Conservation (phyloP, 2,329 filamentous ascomycete genomes). For the Clonostachys rosea region DNA sequence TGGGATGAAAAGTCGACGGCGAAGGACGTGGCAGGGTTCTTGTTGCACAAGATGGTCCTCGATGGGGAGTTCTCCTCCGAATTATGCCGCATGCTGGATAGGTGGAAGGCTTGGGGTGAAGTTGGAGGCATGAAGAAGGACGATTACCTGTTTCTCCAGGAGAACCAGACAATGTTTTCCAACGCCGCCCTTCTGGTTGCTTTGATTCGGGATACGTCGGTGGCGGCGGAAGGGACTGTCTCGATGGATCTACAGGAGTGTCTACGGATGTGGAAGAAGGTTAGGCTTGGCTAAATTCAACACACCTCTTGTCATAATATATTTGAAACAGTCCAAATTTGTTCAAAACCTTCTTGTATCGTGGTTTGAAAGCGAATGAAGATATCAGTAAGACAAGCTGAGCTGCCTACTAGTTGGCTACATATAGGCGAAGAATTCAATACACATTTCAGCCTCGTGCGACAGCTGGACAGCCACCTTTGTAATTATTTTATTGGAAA, state of each 20-base stretch:
- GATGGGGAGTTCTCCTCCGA: slow-evolving; percentile 35
- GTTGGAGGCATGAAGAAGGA: slow-evolving; percentile 46
- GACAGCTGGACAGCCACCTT: no score
- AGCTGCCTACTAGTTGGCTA: no score
- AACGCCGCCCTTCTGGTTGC: slow-evolving; percentile 42
- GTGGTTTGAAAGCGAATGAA: no score
- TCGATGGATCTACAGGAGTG: slow-evolving; percentile 51
- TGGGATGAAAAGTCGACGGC: slow-evolving; percentile 17
- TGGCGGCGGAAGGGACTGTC: slow-evolving; percentile 39
- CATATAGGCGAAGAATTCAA: no score
- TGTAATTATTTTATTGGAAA: no score
- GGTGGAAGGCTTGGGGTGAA: slow-evolving; percentile 50
- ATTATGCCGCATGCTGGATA: slow-evolving; percentile 39
- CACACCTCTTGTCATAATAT: background rate
- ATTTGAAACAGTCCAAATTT: no score
- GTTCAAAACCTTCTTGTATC: no score
- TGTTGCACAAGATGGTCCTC: slow-evolving; percentile 48
- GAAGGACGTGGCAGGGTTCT: slow-evolving; percentile 35
- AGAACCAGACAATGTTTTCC: slow-evolving; percentile 35
- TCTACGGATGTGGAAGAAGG: slow-evolving; percentile 45
- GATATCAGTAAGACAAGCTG: no score
- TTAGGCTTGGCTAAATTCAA: slow-evolving; percentile 37
- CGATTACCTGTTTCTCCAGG: slow-evolving; percentile 33
- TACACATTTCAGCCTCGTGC: no score
- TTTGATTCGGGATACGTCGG: slow-evolving; percentile 38